These are phyloP conservation scores for Gentiana dahurica DNA, from an alignment of 257 asterid genomes.

Conservation along the genomic window DNA sequence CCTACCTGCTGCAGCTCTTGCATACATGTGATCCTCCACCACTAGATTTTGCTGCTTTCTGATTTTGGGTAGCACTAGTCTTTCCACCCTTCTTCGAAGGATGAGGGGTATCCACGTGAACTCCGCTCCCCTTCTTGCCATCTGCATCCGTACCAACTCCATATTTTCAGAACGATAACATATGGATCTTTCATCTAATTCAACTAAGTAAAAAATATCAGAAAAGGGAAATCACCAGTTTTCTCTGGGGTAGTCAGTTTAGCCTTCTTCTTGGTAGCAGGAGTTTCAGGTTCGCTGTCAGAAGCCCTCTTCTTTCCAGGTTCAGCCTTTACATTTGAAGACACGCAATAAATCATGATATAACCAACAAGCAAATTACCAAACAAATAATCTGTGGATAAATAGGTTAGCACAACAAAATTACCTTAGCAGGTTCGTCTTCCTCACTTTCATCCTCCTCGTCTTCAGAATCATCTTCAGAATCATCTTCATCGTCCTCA, in stretches of 20 bases:
- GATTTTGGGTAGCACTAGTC: slow-evolving; percentile 38
- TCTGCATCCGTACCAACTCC: slow-evolving; percentile 22
- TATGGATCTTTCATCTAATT: not conserved
- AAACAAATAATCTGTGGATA: not conserved
- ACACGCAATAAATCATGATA: too few species aligned
- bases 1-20: slow-evolving; percentile 52
- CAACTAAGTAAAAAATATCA: not conserved
- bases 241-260: slow-evolving; percentile 70
- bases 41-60: slow-evolving; percentile 44
- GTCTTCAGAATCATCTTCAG: slow-evolving; percentile 9
- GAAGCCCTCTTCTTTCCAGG: slow-evolving; percentile 46
- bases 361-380: too few species aligned
- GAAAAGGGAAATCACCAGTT: slow-evolving; percentile 38
- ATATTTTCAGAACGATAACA: too few species aligned
- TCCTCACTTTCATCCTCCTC: slow-evolving; percentile 45
- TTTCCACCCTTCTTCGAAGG: slow-evolving; percentile 73
- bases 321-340: slow-evolving; percentile 25
- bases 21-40: slow-evolving; percentile 31
- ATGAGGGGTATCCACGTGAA: slow-evolving; percentile 87
- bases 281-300: slow-evolving; percentile 46
- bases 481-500: slow-evolving; percentile 19
- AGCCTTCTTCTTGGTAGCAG: slow-evolving; percentile 58
- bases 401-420: too few species aligned
- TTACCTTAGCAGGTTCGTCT: slow-evolving; percentile 83
- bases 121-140: slow-evolving; percentile 47